Percentiles rank a stretch among this genome's conserved stretches.
Evolutionary conservation across 169 alveolate species (phyloP).

Genomic region (Cyclospora cayetanensis): DNA sequence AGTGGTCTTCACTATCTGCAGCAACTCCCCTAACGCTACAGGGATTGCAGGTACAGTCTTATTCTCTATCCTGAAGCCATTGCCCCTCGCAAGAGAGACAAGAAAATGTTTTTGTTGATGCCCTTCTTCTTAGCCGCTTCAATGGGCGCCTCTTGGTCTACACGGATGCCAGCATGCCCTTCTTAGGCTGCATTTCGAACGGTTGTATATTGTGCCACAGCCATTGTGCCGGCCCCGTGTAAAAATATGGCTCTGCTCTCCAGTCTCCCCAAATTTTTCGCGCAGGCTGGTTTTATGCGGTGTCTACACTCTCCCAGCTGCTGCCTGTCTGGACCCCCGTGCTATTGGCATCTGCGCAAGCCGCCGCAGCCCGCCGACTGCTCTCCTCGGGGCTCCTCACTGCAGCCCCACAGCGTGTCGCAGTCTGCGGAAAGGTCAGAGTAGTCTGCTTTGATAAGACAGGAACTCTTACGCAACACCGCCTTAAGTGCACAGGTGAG

Average conservation of each 20-base stretch:
- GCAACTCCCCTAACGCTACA: constrained; percentile 33
- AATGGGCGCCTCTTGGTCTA: too few species aligned
- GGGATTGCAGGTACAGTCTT: constrained; percentile 19
- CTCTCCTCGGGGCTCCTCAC: constrained; percentile 89
- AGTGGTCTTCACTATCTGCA: not conserved
- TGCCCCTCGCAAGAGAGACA: too few species aligned
- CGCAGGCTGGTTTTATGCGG: constrained; percentile 46
- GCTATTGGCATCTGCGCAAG: constrained; percentile 93
- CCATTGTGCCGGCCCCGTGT: too few species aligned
- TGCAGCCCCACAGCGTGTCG: constrained; percentile 96
- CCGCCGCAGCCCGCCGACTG: constrained; percentile 92
- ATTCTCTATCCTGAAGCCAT: not conserved
- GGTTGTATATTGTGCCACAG: too few species aligned
- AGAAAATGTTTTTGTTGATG: too few species aligned
- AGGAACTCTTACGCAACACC: constrained; percentile 72
- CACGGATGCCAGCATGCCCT: too few species aligned
- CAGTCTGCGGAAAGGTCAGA: constrained; percentile 96
- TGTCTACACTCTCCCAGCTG: constrained; percentile 44
- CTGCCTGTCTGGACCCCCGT: constrained; percentile 93
- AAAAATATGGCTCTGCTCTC: not conserved
- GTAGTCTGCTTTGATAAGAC: constrained; percentile 78
- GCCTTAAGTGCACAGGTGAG: constrained; percentile 68
- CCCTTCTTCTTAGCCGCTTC: too few species aligned
- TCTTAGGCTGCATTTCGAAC: too few species aligned
- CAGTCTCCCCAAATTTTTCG: not conserved